Evolutionary conservation across 78 protist species (phyloP).

Genomic region (Dictyostelium capitatum): DNA sequence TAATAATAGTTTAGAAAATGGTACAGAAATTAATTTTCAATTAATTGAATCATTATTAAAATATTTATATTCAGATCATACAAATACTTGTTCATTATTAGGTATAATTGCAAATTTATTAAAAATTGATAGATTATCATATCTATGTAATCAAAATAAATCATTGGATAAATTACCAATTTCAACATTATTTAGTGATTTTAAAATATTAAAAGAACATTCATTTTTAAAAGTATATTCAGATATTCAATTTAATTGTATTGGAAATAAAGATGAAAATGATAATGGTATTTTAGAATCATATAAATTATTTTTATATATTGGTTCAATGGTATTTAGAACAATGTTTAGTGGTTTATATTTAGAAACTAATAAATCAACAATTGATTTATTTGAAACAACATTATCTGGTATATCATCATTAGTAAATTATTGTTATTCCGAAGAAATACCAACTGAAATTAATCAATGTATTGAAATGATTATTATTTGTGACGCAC

Average conservation of each 20-base stretch:
- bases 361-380: neutral
- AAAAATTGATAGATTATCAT: conserved; percentile 26
- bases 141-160: neutral
- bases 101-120: conserved; percentile 21
- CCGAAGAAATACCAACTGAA: conserved; percentile 23
- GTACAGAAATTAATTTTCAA: neutral
- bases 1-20: too few species aligned
- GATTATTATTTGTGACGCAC: conserved; percentile 7
- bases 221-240: neutral
- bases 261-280: neutral
- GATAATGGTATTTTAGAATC: conserved; percentile 6
- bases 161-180: conserved; percentile 34
- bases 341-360: conserved; percentile 30
- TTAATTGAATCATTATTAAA: conserved; percentile 4
- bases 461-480: conserved; percentile 47
- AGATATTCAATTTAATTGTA: conserved; percentile 22
- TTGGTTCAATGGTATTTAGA: conserved; percentile 25
- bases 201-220: neutral
- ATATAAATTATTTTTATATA: conserved; percentile 12
- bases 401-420: neutral
- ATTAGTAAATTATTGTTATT: conserved; percentile 34
- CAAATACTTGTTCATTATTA: neutral
- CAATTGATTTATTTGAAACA: conserved; percentile 14
- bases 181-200: conserved; percentile 23
- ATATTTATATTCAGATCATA: conserved; percentile 60